Percentiles rank a stretch among this genome's conserved stretches.
Conservation (phyloP, 768 basidiomycete genomes). For the Amanita molliuscula region DNA sequence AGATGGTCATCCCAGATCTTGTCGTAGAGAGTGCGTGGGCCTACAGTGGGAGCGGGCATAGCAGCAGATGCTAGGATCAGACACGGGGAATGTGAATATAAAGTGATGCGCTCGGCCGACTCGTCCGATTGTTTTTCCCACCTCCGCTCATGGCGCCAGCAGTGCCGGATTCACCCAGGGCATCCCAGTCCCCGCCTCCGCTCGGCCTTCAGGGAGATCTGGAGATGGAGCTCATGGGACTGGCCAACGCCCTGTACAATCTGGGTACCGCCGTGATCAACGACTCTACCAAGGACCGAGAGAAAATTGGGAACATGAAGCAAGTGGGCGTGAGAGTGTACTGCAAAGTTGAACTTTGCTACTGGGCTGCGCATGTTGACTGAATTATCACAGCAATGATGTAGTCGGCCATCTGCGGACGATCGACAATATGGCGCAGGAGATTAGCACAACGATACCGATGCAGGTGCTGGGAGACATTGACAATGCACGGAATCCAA, state of each 20-base stretch:
- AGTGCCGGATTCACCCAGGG: slow-evolving; percentile 60
- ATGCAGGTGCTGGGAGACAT: slow-evolving; percentile 70
- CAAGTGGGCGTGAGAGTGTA: slow-evolving; percentile 74
- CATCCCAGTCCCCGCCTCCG: slow-evolving; percentile 67
- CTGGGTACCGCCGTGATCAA: slow-evolving; percentile 77
- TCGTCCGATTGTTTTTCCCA: not conserved
- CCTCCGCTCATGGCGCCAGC: slow-evolving; percentile 5
- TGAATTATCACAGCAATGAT: slow-evolving; percentile 45
- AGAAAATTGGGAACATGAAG: slow-evolving; percentile 60
- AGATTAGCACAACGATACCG: slow-evolving; percentile 55
- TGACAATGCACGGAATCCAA: slow-evolving; percentile 71
- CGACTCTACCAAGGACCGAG: slow-evolving; percentile 72
- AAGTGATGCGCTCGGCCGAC: slow-evolving; percentile 10
- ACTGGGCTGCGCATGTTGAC: not conserved
- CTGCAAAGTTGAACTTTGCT: slow-evolving; percentile 15
- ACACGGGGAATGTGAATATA: not conserved
- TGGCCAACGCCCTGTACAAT: slow-evolving; percentile 72
- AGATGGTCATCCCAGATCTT: slow-evolving; percentile 98
- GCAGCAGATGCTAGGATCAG: not conserved
- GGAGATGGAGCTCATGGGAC: slow-evolving; percentile 65
- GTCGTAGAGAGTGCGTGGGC: slow-evolving; percentile 89
- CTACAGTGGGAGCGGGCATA: slow-evolving; percentile 18
- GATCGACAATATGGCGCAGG: slow-evolving; percentile 60
- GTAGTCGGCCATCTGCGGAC: slow-evolving; percentile 56
- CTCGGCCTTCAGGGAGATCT: slow-evolving; percentile 61